Conservation (phyloP, 805 yeast species). For the Cyberlindnera lachancei region DNA sequence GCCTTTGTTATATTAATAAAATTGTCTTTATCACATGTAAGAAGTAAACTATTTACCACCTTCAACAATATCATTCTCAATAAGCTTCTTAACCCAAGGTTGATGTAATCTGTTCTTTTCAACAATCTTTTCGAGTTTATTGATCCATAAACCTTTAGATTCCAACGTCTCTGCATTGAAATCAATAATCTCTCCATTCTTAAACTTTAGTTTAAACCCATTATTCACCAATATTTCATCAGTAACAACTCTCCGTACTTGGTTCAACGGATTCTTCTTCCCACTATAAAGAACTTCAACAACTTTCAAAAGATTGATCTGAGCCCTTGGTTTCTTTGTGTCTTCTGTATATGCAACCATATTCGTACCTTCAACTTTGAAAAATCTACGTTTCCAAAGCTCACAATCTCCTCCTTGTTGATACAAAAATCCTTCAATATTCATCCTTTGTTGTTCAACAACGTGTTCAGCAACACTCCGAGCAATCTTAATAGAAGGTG, state of each 20-base stretch:
- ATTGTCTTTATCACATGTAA: no score
- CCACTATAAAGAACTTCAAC: constrained; percentile 30
- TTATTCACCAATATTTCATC: constrained; percentile 64
- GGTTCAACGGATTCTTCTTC: constrained; percentile 12
- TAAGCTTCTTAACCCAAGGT: constrained; percentile 50
- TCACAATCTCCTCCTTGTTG: constrained; percentile 92
- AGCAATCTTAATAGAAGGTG: constrained; percentile 59
- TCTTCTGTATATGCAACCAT: constrained; percentile 71
- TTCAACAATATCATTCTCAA: no score
- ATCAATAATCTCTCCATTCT: constrained; percentile 74
- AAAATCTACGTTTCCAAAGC: constrained; percentile 63
- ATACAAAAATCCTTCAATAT: constrained; percentile 61
- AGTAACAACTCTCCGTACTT: constrained; percentile 63
- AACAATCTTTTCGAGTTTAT: constrained; percentile 47
- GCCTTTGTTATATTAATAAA: neutral
- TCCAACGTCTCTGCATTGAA: constrained; percentile 73
- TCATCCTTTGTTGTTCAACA: constrained; percentile 26
- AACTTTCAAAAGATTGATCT: constrained; percentile 68
- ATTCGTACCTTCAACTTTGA: constrained; percentile 62
- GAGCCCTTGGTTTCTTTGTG: constrained; percentile 62
- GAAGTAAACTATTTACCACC: no score
- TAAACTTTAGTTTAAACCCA: constrained; percentile 67
- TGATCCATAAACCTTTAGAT: constrained; percentile 62
- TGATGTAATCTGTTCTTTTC: constrained; percentile 49
- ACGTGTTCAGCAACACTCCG: constrained; percentile 33